phyloP scores from a whole-genome alignment of 768 basidiomycete species.

The Punctularia strigosozonata region DNA sequence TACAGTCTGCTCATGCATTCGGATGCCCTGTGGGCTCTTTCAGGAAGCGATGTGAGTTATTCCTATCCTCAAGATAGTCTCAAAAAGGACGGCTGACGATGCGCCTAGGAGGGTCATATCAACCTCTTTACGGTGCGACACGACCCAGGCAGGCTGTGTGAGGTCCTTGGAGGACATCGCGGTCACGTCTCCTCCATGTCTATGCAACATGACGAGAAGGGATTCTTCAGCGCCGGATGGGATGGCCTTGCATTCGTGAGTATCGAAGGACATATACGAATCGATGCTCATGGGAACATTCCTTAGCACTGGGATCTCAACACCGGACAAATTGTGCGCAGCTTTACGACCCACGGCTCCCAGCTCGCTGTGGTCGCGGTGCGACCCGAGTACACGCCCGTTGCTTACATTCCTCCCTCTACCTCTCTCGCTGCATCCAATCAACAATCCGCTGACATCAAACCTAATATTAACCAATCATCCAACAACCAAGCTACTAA shows the following conservation, averaged over 20 bases:
- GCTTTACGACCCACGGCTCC: conserved; percentile 71
- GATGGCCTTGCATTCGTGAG: conserved; percentile 81
- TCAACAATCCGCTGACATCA: not conserved
- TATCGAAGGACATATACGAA: conserved; percentile 5
- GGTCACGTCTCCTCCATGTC: conserved; percentile 80
- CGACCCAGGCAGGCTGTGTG: conserved; percentile 70
- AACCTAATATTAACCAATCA: not conserved
- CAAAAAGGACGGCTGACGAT: too few species aligned
- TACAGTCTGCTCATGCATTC: conserved; percentile 88
- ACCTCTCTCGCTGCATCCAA: conserved; percentile 1
- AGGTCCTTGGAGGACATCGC: conserved; percentile 65
- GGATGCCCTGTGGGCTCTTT: conserved; percentile 86
- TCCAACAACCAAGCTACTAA: not conserved
- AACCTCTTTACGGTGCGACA: conserved; percentile 91
- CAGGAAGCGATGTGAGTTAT: conserved; percentile 64
- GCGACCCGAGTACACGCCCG: conserved; percentile 41
- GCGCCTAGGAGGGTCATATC: conserved; percentile 68
- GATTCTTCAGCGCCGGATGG: conserved; percentile 88
- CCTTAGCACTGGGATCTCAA: conserved; percentile 95
- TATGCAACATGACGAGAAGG: conserved; percentile 71
- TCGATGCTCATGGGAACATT: not conserved
- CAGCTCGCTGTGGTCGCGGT: conserved; percentile 78
- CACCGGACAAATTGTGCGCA: conserved; percentile 68
- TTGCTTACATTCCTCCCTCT: conserved; percentile 12
- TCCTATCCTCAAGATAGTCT: conserved; percentile 17